Conservation (phyloP, 441 rosid genomes). For the Aquilaria agallochum region DNA sequence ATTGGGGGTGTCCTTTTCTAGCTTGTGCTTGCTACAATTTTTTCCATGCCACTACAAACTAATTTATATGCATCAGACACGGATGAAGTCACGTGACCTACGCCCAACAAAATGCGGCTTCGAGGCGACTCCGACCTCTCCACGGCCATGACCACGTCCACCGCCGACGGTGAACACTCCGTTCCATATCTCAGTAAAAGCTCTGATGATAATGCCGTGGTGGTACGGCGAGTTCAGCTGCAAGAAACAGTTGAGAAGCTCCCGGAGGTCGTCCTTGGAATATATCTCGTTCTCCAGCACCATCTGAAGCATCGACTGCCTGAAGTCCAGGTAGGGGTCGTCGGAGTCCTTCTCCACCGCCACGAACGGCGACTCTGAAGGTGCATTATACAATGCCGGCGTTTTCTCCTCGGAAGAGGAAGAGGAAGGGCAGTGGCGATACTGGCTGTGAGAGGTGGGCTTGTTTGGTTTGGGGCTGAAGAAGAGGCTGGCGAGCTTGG, state of each 20-base stretch:
- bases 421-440: slow-evolving; percentile 9
- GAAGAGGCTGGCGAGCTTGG: slow-evolving; percentile 36
- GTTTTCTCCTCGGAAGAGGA: slow-evolving; percentile 33
- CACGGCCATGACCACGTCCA: not conserved
- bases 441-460: slow-evolving; percentile 19
- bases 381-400: slow-evolving; percentile 21
- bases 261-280: slow-evolving; percentile 53
- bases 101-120: slow-evolving; percentile 19
- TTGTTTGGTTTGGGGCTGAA: slow-evolving; percentile 34
- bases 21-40: not conserved
- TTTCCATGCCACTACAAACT: not conserved
- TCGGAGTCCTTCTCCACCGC: slow-evolving; percentile 74
- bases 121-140: slow-evolving; percentile 1
- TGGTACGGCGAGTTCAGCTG: slow-evolving; percentile 64
- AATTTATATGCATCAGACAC: not conserved
- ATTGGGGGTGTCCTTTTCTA: not conserved
- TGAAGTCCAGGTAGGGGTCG: slow-evolving; percentile 68
- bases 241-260: slow-evolving; percentile 62
- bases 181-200: slow-evolving; percentile 72
- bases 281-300: slow-evolving; percentile 62
- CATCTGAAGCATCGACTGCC: slow-evolving; percentile 77
- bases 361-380: slow-evolving; percentile 27
- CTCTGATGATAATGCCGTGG: slow-evolving; percentile 58
- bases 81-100: slow-evolving; percentile 28
- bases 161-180: slow-evolving; percentile 57